These are phyloP conservation scores for Globisporangium solare DNA, from an alignment of 352 stramenopile genomes.

Conservation along the genomic window DNA sequence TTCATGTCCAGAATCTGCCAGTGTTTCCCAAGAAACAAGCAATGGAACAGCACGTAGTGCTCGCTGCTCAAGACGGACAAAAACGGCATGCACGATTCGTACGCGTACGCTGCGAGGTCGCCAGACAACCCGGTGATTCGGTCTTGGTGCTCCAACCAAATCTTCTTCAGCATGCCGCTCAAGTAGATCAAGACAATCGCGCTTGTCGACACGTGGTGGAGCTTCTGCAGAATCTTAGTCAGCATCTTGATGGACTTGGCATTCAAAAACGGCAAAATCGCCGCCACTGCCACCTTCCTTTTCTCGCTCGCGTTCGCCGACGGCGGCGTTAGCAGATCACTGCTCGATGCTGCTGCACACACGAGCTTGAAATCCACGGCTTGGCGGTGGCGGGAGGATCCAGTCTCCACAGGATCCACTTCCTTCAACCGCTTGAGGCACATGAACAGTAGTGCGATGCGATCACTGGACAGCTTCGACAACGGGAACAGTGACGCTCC, in stretches of 20 bases:
- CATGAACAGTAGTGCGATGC: slow-evolving; percentile 69
- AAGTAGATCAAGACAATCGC: slow-evolving; percentile 68
- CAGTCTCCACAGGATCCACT: slow-evolving; percentile 14
- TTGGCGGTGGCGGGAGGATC: not conserved
- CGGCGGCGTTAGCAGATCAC: slow-evolving; percentile 28
- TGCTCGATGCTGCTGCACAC: slow-evolving; percentile 26
- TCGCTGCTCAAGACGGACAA: slow-evolving; percentile 58
- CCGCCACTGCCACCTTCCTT: slow-evolving; percentile 32
- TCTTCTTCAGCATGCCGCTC: slow-evolving; percentile 32
- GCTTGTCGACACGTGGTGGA: slow-evolving; percentile 54
- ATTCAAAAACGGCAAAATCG: slow-evolving; percentile 45
- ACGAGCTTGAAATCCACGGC: slow-evolving; percentile 57
- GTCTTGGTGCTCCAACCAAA: slow-evolving; percentile 40
- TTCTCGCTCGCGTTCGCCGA: slow-evolving; percentile 2
- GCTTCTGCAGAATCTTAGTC: slow-evolving; percentile 69
- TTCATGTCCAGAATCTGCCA: slow-evolving; percentile 2
- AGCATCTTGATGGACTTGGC: slow-evolving; percentile 62
- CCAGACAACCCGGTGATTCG: slow-evolving; percentile 13
- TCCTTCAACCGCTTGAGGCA: slow-evolving; percentile 76
- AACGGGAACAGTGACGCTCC: slow-evolving; percentile 37
- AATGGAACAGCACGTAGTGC: slow-evolving; percentile 61
- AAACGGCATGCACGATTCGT: slow-evolving; percentile 61
- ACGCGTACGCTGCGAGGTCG: slow-evolving; percentile 59
- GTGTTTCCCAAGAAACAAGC: slow-evolving; percentile 34
- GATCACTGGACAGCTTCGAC: slow-evolving; percentile 43